These are phyloP conservation scores for Penicillium tannophilum DNA, from an alignment of 495 filamentous ascomycete species.

Conservation along the genomic window DNA sequence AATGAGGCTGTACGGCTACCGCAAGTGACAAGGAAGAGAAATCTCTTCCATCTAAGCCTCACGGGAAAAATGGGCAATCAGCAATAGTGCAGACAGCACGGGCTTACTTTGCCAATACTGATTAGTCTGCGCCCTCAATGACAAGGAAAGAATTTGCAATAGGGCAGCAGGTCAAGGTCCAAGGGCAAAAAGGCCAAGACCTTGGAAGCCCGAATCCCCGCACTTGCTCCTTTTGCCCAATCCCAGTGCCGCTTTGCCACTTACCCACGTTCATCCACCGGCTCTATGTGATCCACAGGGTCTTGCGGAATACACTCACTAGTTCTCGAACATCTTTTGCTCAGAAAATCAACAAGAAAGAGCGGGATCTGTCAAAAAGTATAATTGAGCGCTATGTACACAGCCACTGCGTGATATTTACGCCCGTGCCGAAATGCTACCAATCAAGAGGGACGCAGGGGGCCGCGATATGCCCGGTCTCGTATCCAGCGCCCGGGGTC, in stretches of 20 bases:
- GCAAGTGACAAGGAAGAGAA: background rate
- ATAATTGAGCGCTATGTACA: background rate
- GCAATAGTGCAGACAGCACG: constrained; percentile 6
- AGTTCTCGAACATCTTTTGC: background rate
- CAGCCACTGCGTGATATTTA: constrained; percentile 4
- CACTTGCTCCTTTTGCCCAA: background rate
- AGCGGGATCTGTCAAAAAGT: background rate
- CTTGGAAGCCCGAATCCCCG: constrained; percentile 3
- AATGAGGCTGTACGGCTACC: background rate
- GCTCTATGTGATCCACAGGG: no score
- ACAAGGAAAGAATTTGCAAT: background rate
- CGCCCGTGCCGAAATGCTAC: constrained; percentile 6
- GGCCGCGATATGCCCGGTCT: constrained; percentile 9
- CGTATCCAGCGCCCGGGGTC: constrained; percentile 24
- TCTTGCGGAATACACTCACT: background rate
- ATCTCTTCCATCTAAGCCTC: constrained; percentile 18
- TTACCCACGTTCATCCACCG: background rate
- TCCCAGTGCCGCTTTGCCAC: background rate
- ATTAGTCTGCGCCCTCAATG: constrained; percentile 8
- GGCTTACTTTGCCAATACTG: background rate
- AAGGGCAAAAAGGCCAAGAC: background rate
- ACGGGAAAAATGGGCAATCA: constrained; percentile 15
- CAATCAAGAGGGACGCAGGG: constrained; percentile 14
- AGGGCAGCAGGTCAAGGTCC: background rate
- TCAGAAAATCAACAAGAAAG: background rate